These are phyloP conservation scores for Bacterosira constricta DNA, from an alignment of 108 stramenopile species.

Conservation along the genomic window DNA sequence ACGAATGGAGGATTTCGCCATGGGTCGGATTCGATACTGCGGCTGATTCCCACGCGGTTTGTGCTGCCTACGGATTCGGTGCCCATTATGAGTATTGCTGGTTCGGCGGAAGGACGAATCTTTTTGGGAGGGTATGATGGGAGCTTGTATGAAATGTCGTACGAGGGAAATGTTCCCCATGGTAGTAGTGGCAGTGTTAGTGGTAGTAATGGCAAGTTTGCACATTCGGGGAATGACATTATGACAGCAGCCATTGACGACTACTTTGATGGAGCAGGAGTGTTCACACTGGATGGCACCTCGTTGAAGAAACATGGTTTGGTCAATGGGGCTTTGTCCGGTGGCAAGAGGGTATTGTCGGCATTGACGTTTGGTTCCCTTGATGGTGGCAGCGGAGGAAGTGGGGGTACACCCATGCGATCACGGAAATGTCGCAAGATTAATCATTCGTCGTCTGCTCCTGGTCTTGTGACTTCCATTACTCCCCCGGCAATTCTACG, in stretches of 20 bases:
- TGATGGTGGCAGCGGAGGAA: too few relatives aligned
- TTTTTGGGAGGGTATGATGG: constrained; percentile 97
- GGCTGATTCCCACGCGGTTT: constrained; percentile 82
- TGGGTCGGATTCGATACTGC: constrained; percentile 23
- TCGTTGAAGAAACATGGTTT: neutral
- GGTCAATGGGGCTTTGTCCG: constrained; percentile 20
- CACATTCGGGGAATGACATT: too few relatives aligned
- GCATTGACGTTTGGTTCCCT: constrained; percentile 51
- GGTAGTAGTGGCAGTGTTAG: neutral
- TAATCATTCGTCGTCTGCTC: constrained; percentile 63
- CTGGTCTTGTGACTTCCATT: constrained; percentile 44
- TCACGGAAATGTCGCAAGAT: constrained; percentile 84
- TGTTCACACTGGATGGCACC: neutral
- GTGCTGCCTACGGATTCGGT: constrained; percentile 86
- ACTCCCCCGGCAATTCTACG: constrained; percentile 68
- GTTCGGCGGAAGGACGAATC: constrained; percentile 82
- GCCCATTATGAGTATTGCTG: constrained; percentile 78
- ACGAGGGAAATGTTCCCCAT: constrained; percentile 52
- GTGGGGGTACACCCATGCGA: constrained; percentile 15
- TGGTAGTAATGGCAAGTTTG: neutral
- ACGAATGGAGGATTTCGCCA: constrained; percentile 19
- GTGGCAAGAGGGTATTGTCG: constrained; percentile 62
- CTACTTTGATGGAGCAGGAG: constrained; percentile 47
- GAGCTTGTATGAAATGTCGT: constrained; percentile 90
- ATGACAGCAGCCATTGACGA: constrained; percentile 42